A percentile compares a stretch with the other conserved stretches of the same genome.
Conservation (phyloP, 2,329 filamentous ascomycete species). For the Diaporthe sp. region DNA sequence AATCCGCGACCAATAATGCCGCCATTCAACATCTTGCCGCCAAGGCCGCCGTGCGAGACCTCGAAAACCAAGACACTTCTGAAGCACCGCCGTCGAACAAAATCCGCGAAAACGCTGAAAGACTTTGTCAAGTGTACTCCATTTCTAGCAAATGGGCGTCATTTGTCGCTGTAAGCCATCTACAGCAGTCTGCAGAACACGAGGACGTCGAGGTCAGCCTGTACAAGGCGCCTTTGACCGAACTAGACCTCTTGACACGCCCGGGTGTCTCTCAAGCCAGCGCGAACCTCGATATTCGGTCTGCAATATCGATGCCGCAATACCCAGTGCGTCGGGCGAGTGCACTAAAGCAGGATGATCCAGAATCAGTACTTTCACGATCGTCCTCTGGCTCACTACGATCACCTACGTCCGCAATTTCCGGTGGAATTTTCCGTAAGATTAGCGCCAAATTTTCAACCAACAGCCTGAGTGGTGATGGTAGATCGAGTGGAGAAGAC, state of each 20-base stretch:
- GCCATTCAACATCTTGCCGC: slow-evolving; percentile 4
- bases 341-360: no score
- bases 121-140: background rate
- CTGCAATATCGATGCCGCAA: background rate
- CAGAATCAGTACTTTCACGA: no score
- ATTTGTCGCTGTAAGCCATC: background rate
- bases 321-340: no score
- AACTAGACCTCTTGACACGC: background rate
- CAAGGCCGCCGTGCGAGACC: background rate
- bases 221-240: background rate
- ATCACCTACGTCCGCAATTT: no score
- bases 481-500: no score
- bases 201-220: background rate
- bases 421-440: no score
- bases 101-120: background rate
- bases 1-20: background rate
- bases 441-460: no score
- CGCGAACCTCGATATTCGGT: background rate
- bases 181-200: background rate
- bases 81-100: background rate
- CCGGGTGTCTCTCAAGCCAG: background rate
- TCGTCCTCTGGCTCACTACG: no score
- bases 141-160: slow-evolving; percentile 6
- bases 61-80: background rate
- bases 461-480: no score